These are phyloP conservation scores for Neofusicoccum ribis DNA, from an alignment of 2,329 filamentous ascomycete species.

Conservation along the genomic window DNA sequence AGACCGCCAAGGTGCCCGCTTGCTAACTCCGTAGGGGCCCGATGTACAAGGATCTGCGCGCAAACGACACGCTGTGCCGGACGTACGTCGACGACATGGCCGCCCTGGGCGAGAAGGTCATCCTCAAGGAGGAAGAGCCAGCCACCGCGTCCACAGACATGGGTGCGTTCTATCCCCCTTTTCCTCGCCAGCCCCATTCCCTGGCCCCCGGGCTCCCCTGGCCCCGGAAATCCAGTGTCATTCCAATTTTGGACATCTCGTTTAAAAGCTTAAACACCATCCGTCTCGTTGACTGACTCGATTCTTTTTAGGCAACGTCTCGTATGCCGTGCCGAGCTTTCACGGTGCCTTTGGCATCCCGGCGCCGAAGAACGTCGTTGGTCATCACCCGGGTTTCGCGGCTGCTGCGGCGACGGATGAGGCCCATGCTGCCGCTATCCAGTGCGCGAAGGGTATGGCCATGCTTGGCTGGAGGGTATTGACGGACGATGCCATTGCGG, in stretches of 20 bases:
- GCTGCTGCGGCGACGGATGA: constrained; percentile 42
- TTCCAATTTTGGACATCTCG: not conserved
- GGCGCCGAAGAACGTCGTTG: constrained; percentile 36
- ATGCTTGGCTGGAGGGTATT: constrained; percentile 25
- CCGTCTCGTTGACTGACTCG: not conserved
- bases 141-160: constrained; percentile 51
- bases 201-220: not conserved
- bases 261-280: not conserved
- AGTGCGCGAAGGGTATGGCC: constrained; percentile 50
- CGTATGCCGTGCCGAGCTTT: constrained; percentile 49
- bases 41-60: constrained; percentile 48
- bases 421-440: constrained; percentile 45
- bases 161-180: constrained; percentile 31
- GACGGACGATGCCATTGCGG: constrained; percentile 24
- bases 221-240: not conserved
- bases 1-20: no score
- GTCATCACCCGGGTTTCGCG: constrained; percentile 47
- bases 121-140: constrained; percentile 40
- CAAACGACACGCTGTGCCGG: constrained; percentile 48
- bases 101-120: constrained; percentile 38
- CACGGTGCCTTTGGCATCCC: constrained; percentile 52
- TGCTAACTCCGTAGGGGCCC: constrained; percentile 27
- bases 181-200: not conserved
- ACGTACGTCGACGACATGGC: constrained; percentile 49
- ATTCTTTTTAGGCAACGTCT: constrained; percentile 43